Base-by-base conservation (phyloP, 768 basidiomycete species). In the Peribolospora baueri region DNA sequence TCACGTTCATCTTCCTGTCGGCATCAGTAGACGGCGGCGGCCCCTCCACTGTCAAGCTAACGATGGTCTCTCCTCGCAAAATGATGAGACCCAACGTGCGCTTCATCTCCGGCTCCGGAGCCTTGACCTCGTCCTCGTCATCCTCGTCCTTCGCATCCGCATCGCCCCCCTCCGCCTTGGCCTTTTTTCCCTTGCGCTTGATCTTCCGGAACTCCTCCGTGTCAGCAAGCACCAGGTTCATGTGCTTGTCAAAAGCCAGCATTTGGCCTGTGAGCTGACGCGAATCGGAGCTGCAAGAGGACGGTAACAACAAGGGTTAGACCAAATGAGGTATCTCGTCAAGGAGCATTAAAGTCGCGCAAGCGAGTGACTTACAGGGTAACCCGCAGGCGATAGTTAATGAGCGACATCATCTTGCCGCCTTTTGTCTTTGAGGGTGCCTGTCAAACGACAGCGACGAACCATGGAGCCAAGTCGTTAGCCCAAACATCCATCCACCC, bases 181-280 rank as follows among this genome's bases (percentile, higher is more conserved):
- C 52, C 58, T 66, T 66, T 61, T 66, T 65, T 48, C 66, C 66
- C 72, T 91, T 84, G 73, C 87, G 87, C 74, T 97, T 95, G 46
- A 97, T 80, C 60, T 83, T 79, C 63, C 93, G 72, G 67, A 97
- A 98, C 70, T 98, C 93, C 69, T 98, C 93, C 65, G 90, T 95
- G 63, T 97, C 93, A 11, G 91, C 88, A 54, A 98, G 72, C 48
- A 98, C 93, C 62, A 98, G 74, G 71, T 98, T 98, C 93, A 97
- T 98, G 70, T 98, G 93, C 65, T 84, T 81, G 72, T 98, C 93
- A 68, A 95, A 98, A 53, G 93, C 93, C 68, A 98, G 82, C 85
- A 97, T 93, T 72, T 97, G 93, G 46, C 93, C 93, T 49, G 84
- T 86, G 63, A 97, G 72, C 55, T 83, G 77, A 68, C 93, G 84